Conservation (phyloP, 2,329 filamentous ascomycete genomes). For the Aspergillus sp. region DNA sequence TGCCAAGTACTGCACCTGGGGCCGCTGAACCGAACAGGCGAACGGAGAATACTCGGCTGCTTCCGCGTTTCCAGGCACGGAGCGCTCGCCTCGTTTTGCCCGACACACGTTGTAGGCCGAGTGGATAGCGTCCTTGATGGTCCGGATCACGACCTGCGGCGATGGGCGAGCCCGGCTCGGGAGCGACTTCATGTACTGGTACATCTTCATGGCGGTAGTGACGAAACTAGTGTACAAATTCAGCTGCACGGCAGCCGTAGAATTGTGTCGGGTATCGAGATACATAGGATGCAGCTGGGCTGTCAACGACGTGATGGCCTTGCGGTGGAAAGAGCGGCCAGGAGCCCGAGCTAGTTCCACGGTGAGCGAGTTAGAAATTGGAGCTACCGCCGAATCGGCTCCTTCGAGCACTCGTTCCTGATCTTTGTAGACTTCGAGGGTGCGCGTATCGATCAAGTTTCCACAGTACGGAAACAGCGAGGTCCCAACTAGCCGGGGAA, state of each 20-base stretch:
- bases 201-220: slow-evolving; percentile 68
- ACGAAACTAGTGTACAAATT: slow-evolving; percentile 67
- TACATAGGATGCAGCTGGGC: slow-evolving; percentile 61
- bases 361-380: slow-evolving; percentile 62
- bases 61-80: slow-evolving; percentile 2
- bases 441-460: slow-evolving; percentile 61
- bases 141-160: slow-evolving; percentile 51
- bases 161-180: slow-evolving; percentile 44
- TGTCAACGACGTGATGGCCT: slow-evolving; percentile 66
- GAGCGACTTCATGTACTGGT: slow-evolving; percentile 53
- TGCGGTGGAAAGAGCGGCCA: slow-evolving; percentile 70
- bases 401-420: slow-evolving; percentile 40
- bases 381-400: slow-evolving; percentile 43
- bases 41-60: slow-evolving; percentile 23
- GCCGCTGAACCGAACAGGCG: slow-evolving; percentile 50
- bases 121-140: slow-evolving; percentile 56
- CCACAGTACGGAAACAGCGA: slow-evolving; percentile 79
- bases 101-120: slow-evolving; percentile 57
- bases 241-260: slow-evolving; percentile 54
- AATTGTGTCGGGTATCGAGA: slow-evolving; percentile 59
- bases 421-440: slow-evolving; percentile 66
- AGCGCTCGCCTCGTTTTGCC: slow-evolving; percentile 33
- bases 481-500: slow-evolving; percentile 41
- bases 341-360: slow-evolving; percentile 65
- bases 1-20: slow-evolving; percentile 56